phyloP scores from a whole-genome alignment of 2,329 filamentous ascomycete species.

The Pyrenophora seminiperda region DNA sequence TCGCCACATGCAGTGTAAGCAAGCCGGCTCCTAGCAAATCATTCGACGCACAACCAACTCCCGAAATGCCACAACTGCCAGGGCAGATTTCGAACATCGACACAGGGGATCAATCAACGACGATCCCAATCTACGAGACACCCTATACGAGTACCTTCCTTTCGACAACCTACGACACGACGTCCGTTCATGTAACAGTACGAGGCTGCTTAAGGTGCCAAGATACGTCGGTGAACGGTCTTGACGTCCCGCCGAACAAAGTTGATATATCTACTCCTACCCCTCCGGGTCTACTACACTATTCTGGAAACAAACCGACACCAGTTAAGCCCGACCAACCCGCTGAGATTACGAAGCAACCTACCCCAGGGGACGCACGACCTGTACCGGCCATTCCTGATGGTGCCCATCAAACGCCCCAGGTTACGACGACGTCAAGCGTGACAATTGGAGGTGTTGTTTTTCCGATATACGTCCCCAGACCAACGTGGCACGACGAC shows the following conservation, averaged over 20 bases:
- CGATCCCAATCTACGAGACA: constrained; percentile 6
- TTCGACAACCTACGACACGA: constrained; percentile 31
- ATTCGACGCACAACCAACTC: background rate
- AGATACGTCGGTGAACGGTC: background rate
- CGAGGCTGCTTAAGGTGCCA: constrained; percentile 34
- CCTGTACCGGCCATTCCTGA: constrained; percentile 16
- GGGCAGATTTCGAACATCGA: background rate
- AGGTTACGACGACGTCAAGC: constrained; percentile 1
- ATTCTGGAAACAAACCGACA: constrained; percentile 2
- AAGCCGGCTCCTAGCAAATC: background rate
- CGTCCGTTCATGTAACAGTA: constrained; percentile 34
- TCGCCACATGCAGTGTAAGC: constrained; percentile 35
- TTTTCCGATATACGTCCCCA: constrained; percentile 22
- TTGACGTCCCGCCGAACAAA: constrained; percentile 1
- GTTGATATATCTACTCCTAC: background rate
- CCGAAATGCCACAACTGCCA: background rate
- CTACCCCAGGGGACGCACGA: constrained; percentile 5
- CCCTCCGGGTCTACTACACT: background rate
- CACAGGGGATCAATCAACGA: background rate
- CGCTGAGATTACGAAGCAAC: constrained; percentile 1
- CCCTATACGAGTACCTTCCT: constrained; percentile 31
- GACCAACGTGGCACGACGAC: constrained; percentile 16
- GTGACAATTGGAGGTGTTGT: constrained; percentile 33
- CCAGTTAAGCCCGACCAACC: background rate
- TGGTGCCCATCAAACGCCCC: constrained; percentile 6